A percentile compares a stretch with the other conserved stretches of the same genome.
These are phyloP conservation scores for Ophiocordyceps camponoti-floridani DNA, from an alignment of 2,329 filamentous ascomycete genomes.

Conservation along the genomic window DNA sequence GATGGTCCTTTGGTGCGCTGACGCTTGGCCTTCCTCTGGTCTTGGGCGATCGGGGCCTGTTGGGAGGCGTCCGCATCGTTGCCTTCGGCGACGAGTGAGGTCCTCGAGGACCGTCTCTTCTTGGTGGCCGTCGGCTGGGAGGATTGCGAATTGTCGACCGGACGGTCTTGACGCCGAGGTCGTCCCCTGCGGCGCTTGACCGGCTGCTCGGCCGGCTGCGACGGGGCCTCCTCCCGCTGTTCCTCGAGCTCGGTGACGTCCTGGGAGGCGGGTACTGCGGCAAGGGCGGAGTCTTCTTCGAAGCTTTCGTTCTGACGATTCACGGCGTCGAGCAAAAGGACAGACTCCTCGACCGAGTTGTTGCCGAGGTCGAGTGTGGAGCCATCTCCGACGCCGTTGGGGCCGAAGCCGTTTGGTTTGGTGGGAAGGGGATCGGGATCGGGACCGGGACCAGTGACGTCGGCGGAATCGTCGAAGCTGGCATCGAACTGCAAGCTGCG, in stretches of 20 bases:
- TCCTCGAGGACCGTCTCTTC: slow-evolving; percentile 3
- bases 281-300: too few relatives aligned
- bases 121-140: not conserved
- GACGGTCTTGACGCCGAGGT: slow-evolving; percentile 3
- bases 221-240: slow-evolving; percentile 1
- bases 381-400: slow-evolving; percentile 11
- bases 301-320: slow-evolving; percentile 5
- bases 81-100: slow-evolving; percentile 1
- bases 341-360: slow-evolving; percentile 21
- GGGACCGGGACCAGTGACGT: slow-evolving; percentile 9
- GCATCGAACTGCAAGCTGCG: slow-evolving; percentile 34
- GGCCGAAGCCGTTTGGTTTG: slow-evolving; percentile 13
- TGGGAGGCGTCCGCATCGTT: not conserved
- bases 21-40: slow-evolving; percentile 8
- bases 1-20: slow-evolving; percentile 8
- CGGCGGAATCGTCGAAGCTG: slow-evolving; percentile 3
- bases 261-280: too few relatives aligned
- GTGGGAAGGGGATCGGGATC: too few relatives aligned
- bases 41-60: slow-evolving; percentile 9
- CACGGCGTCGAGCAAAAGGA: slow-evolving; percentile 21
- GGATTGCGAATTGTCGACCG: not conserved
- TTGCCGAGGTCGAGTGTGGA: slow-evolving; percentile 6
- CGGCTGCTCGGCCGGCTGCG: slow-evolving; percentile 1
- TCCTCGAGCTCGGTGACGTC: not conserved
- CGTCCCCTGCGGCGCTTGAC: slow-evolving; percentile 5